Base-by-base conservation (phyloP, 306 rosid species). In the Pueraria montana region DNA sequence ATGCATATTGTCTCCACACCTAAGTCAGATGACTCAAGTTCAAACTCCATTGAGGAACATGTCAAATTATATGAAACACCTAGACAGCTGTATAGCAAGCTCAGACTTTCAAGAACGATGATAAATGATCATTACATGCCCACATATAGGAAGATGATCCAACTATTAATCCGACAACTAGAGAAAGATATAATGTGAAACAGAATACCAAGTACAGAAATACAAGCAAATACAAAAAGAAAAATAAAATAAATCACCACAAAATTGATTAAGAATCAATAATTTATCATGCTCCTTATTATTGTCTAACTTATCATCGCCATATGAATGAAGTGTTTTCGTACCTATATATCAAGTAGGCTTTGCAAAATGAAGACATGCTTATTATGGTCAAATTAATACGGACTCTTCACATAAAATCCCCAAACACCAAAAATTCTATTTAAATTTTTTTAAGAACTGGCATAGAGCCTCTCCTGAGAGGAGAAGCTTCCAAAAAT, bases 111-210 rank as follows among this genome's bases (percentile, higher is more conserved):
- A 20, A 92, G 55, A 88, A 92, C 92, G 21, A 96, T 96, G 99
- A 89, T 96, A 61, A 92, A 96, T 36, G 99, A 96, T 80, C 99
- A 96, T 84, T 96, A 89, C 87, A 96, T 96, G 99, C 99, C 99
- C 9, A 90, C 91, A 94, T 93, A 96, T 82, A 93, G 90, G 90
- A 93, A 89, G 89, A 93, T 90, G 99, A 91, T 96, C 87, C 97
- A 96, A 87, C 77, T 81, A 78, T 73, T 96, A 73, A 93, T 93
- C 83, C 85, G 73, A 74, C 90, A 89, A 86, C 88, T 96, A 83
- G 92, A 92, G 85, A 90, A 74, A 55, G 90, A 85, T 26, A 66
- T n/a, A 11, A 5, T 38, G 18, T 67, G 32, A 40, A 20, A 40
- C 20, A 20, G 70, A 63, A 20, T 18, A 11, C 32, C n/a, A 40